phyloP scores from a whole-genome alignment of 2,329 filamentous ascomycete species.

The Chaetomium sp. region DNA sequence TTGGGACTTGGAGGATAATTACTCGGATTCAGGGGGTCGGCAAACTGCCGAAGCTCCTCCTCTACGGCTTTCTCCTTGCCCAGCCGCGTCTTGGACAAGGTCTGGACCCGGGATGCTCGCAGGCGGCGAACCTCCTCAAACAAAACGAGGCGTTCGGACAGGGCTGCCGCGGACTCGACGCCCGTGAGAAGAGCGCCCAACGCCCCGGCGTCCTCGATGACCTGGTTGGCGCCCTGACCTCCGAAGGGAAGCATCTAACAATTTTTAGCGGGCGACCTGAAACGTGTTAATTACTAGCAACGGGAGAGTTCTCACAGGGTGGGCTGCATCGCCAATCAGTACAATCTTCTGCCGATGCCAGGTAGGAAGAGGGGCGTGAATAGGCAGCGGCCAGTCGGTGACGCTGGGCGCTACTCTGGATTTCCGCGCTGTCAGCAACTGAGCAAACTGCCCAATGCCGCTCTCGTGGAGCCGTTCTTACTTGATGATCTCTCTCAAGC shows the following conservation, averaged over 20 bases:
- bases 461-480: not conserved
- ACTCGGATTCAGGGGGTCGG: not conserved
- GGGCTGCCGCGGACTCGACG: not conserved
- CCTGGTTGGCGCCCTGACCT: not conserved
- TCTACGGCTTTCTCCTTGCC: not conserved
- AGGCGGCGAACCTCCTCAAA: not conserved
- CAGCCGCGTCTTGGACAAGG: not conserved
- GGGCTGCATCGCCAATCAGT: not conserved
- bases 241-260: not conserved
- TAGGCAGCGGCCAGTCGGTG: not conserved
- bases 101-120: not conserved
- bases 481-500: not conserved
- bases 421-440: not conserved
- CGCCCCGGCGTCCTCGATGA: not conserved
- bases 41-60: not conserved
- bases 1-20: not conserved
- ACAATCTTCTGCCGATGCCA: not conserved
- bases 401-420: not conserved
- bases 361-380: not conserved
- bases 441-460: not conserved
- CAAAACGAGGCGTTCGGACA: not conserved
- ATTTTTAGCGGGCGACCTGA: not conserved
- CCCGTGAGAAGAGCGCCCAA: not conserved
- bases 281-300: not conserved
- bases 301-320: not conserved